phyloP scores from a whole-genome alignment of 306 rosid genomes.

The Trifolium pratense region DNA sequence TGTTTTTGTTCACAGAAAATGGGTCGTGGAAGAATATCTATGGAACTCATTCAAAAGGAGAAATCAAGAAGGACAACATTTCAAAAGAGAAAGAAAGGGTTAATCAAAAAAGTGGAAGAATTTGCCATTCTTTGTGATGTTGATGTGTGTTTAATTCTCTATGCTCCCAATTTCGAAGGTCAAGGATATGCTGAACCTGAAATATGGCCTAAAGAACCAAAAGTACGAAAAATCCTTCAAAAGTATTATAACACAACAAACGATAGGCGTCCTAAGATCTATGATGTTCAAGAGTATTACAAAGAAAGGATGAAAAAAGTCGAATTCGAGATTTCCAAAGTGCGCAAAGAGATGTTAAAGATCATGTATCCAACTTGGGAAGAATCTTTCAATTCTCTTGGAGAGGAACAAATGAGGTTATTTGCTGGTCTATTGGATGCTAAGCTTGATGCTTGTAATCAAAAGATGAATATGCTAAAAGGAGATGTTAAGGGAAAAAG shows the following conservation, averaged over 20 bases:
- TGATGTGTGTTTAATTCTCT: constrained; percentile 38
- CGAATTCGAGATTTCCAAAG: constrained; percentile 38
- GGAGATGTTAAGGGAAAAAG: constrained; percentile 27
- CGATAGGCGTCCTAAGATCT: constrained; percentile 24
- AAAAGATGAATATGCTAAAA: constrained; percentile 29
- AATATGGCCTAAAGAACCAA: constrained; percentile 37
- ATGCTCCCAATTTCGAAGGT: constrained; percentile 26
- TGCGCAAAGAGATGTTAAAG: constrained; percentile 29
- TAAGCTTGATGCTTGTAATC: constrained; percentile 40
- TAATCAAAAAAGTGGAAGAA: constrained; percentile 42
- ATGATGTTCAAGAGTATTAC: constrained; percentile 39
- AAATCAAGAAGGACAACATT: constrained; percentile 42
- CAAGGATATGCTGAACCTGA: constrained; percentile 9
- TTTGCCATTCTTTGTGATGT: constrained; percentile 40
- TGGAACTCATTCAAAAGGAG: constrained; percentile 40
- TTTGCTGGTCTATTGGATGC: constrained; percentile 34
- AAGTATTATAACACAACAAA: constrained; percentile 13
- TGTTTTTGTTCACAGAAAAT: constrained; percentile 31
- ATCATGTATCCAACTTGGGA: constrained; percentile 37
- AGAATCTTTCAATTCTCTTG: constrained; percentile 26
- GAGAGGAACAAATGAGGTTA: constrained; percentile 15
- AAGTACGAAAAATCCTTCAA: constrained; percentile 27
- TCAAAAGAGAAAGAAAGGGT: constrained; percentile 29
- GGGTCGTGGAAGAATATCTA: constrained; percentile 44
- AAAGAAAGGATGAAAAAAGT: constrained; percentile 33